Percentiles rank a stretch among this genome's conserved stretches.
phyloP scores from a whole-genome alignment of 257 asterid species.

The Buddleja alternifolia region DNA sequence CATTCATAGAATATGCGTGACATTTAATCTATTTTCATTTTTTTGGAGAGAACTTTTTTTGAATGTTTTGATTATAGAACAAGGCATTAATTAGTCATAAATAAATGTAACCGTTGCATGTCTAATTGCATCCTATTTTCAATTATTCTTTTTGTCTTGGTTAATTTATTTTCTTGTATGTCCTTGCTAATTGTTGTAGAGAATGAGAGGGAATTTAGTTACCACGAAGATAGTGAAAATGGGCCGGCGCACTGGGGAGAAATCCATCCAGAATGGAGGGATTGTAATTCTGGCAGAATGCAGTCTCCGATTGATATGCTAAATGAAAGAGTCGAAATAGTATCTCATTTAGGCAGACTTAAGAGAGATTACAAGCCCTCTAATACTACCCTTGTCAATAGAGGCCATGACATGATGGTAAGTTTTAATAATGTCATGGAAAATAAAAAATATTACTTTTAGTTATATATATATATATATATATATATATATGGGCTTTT shows the following conservation, averaged over 20 bases:
- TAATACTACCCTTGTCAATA: constrained; percentile 64
- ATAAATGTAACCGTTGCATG: too few relatives aligned
- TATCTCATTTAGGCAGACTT: constrained; percentile 54
- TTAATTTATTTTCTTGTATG: not conserved
- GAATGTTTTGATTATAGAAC: too few relatives aligned
- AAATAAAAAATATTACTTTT: too few relatives aligned
- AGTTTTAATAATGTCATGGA: too few relatives aligned
- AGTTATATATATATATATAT: too few relatives aligned
- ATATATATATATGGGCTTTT: too few relatives aligned
- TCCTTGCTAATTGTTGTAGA: constrained; percentile 41
- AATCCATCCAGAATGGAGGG: constrained; percentile 65
- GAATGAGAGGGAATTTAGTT: constrained; percentile 73
- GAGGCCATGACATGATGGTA: constrained; percentile 94
- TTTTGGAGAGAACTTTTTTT: too few relatives aligned
- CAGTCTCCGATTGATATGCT: constrained; percentile 80
- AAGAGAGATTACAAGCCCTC: constrained; percentile 46
- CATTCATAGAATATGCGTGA: too few relatives aligned
- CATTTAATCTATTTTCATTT: too few relatives aligned
- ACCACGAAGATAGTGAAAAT: constrained; percentile 40
- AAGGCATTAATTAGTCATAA: too few relatives aligned
- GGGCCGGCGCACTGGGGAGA: constrained; percentile 80
- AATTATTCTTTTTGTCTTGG: too few relatives aligned
- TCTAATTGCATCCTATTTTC: not conserved
- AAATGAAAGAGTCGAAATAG: constrained; percentile 55
- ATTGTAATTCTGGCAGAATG: constrained; percentile 55